Percentiles rank a stretch among this genome's conserved stretches.
These are phyloP conservation scores for Colletotrichum tanaceti DNA, from an alignment of 2,329 filamentous ascomycete genomes.

Conservation along the genomic window DNA sequence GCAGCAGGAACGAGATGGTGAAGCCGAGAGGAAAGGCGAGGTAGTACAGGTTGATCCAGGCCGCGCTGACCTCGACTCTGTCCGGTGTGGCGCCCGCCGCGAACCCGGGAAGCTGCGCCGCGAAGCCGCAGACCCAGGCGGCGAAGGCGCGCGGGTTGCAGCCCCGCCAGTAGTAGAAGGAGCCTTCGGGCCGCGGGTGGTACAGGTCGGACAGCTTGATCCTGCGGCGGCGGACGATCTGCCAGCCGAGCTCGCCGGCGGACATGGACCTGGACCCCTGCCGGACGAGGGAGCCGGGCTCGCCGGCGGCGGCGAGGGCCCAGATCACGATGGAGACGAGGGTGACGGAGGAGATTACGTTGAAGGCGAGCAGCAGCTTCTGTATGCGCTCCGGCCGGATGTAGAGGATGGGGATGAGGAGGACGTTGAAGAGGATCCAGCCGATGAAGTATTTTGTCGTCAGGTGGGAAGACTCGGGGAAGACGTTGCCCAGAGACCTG, in stretches of 20 bases:
- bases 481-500: slow-evolving; percentile 43
- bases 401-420: slow-evolving; percentile 54
- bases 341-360: slow-evolving; percentile 47
- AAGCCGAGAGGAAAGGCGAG: slow-evolving; percentile 35
- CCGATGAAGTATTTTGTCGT: slow-evolving; percentile 47
- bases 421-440: slow-evolving; percentile 46
- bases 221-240: slow-evolving; percentile 49
- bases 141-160: slow-evolving; percentile 50
- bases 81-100: slow-evolving; percentile 31
- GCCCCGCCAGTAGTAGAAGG: slow-evolving; percentile 56
- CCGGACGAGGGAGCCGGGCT: slow-evolving; percentile 46
- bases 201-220: slow-evolving; percentile 53
- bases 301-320: slow-evolving; percentile 49
- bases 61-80: slow-evolving; percentile 13
- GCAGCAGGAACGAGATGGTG: slow-evolving; percentile 32
- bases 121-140: slow-evolving; percentile 56
- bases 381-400: slow-evolving; percentile 56
- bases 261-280: slow-evolving; percentile 36
- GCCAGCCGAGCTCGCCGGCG: slow-evolving; percentile 49
- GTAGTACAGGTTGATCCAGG: slow-evolving; percentile 33
- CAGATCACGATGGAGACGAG: slow-evolving; percentile 52
- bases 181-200: slow-evolving; percentile 50
- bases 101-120: slow-evolving; percentile 33
- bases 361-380: slow-evolving; percentile 46
- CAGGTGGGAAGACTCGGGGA: slow-evolving; percentile 44